Evolutionary conservation across 371 early-diverging fungal species (phyloP).

Genomic region (Actinomortierella ambigua): DNA sequence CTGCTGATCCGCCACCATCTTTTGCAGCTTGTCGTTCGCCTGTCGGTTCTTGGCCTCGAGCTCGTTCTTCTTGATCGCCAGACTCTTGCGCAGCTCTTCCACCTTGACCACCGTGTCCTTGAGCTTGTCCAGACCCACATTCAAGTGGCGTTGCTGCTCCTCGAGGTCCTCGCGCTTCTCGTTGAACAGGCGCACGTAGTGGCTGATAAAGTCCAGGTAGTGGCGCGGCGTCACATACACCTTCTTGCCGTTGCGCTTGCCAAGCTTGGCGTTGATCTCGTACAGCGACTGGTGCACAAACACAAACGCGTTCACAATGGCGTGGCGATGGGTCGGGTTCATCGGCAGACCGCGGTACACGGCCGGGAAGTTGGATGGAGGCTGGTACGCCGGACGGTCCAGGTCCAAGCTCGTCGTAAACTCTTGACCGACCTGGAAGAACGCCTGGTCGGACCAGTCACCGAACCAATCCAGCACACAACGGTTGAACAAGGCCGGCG

Average conservation of each 20-base stretch:
- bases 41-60: constrained; percentile 88
- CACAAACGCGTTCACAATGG: constrained; percentile 90
- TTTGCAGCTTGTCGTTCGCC: constrained; percentile 95
- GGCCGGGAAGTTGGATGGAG: constrained; percentile 80
- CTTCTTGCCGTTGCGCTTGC: constrained; percentile 79
- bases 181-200: constrained; percentile 88
- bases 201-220: constrained; percentile 96
- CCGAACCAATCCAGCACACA: constrained; percentile 99
- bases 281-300: constrained; percentile 91
- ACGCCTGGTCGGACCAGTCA: constrained; percentile 97
- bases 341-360: constrained; percentile 78
- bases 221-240: constrained; percentile 97
- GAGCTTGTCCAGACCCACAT: constrained; percentile 96
- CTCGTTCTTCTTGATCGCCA: constrained; percentile 88
- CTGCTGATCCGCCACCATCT: constrained; percentile 96
- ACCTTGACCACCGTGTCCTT: constrained; percentile 96
- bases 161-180: constrained; percentile 96
- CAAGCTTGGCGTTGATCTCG: constrained; percentile 83
- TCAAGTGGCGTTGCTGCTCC: constrained; percentile 97
- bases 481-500: constrained; percentile 99
- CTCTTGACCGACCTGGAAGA: constrained; percentile 97
- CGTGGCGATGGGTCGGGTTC: constrained; percentile 83
- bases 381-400: constrained; percentile 71
- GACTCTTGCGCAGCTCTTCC: constrained; percentile 88
- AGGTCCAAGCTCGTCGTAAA: constrained; percentile 92